Evolutionary conservation across 164 flowering plant species (phyloP).

Genomic region (Vitis rupestris): DNA sequence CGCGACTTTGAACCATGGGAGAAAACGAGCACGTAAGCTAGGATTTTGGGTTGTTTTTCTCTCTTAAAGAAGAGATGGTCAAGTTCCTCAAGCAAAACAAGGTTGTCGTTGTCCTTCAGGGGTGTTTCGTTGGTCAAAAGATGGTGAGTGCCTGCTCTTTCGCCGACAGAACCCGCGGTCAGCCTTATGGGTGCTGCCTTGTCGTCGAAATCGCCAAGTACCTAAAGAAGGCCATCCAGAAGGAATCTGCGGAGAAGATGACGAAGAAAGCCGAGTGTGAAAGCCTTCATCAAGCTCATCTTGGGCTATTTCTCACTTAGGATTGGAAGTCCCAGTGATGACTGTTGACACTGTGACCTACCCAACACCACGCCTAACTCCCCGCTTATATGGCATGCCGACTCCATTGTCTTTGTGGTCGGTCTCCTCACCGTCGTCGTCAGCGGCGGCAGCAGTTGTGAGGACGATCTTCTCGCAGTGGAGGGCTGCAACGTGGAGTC

Average conservation of each 20-base stretch:
- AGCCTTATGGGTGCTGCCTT: slow-evolving; percentile 52
- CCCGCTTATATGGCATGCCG: too few relatives aligned
- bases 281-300: slow-evolving; percentile 46
- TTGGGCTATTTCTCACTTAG: too few relatives aligned
- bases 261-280: slow-evolving; percentile 50
- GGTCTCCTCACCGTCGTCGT: too few relatives aligned
- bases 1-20: too few relatives aligned
- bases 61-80: slow-evolving; percentile 32
- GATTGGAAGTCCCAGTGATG: too few relatives aligned
- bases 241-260: slow-evolving; percentile 53
- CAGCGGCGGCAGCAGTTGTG: too few relatives aligned
- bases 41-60: slow-evolving; percentile 3
- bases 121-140: slow-evolving; percentile 51
- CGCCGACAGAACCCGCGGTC: slow-evolving; percentile 55
- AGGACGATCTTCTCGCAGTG: too few relatives aligned
- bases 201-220: slow-evolving; percentile 49
- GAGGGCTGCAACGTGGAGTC: too few relatives aligned
- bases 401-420: too few relatives aligned
- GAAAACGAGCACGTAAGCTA: background rate
- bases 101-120: slow-evolving; percentile 50
- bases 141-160: slow-evolving; percentile 43
- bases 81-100: slow-evolving; percentile 53
- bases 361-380: too few relatives aligned
- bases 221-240: slow-evolving; percentile 47
- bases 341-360: too few relatives aligned